Evolutionary conservation across 2,329 filamentous ascomycete genomes (phyloP).

Genomic region (Moelleriella libera): DNA sequence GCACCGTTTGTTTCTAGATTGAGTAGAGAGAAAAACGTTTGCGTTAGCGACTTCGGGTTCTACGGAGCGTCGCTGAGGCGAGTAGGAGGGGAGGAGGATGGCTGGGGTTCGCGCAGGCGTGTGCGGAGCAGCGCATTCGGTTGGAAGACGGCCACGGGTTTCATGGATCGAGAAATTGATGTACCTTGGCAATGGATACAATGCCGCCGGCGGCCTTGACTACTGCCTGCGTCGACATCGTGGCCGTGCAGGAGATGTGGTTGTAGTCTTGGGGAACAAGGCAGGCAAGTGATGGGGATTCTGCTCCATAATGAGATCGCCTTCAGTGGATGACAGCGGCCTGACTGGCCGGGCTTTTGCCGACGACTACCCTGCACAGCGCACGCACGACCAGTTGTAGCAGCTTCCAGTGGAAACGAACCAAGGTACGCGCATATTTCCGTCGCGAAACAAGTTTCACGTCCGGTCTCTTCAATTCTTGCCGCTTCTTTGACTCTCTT

Average conservation of each 20-base stretch:
- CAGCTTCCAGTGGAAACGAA: too few relatives aligned
- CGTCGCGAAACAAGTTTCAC: too few relatives aligned
- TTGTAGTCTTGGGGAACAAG: slow-evolving; percentile 4
- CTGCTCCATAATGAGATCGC: neutral
- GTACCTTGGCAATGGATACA: slow-evolving; percentile 45
- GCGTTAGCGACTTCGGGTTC: too few relatives aligned
- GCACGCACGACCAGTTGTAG: neutral
- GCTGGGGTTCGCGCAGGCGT: neutral
- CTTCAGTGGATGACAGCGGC: slow-evolving; percentile 2
- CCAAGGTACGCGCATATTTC: too few relatives aligned
- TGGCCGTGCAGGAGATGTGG: slow-evolving; percentile 5
- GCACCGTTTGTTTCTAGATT: slow-evolving; percentile 83
- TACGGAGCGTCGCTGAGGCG: too few relatives aligned
- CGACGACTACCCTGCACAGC: slow-evolving; percentile 1
- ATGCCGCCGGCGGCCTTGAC: slow-evolving; percentile 40
- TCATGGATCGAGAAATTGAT: neutral
- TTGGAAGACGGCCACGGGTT: neutral
- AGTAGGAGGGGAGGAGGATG: neutral
- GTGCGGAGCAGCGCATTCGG: neutral
- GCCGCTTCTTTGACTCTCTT: too few relatives aligned
- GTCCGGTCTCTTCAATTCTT: too few relatives aligned
- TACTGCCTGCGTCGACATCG: slow-evolving; percentile 48
- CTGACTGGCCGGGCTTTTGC: slow-evolving; percentile 8
- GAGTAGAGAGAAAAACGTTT: too few relatives aligned
- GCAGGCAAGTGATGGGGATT: neutral